These are phyloP conservation scores for Tuber umbilicatum DNA, from an alignment of 495 filamentous ascomycete species.

Conservation along the genomic window DNA sequence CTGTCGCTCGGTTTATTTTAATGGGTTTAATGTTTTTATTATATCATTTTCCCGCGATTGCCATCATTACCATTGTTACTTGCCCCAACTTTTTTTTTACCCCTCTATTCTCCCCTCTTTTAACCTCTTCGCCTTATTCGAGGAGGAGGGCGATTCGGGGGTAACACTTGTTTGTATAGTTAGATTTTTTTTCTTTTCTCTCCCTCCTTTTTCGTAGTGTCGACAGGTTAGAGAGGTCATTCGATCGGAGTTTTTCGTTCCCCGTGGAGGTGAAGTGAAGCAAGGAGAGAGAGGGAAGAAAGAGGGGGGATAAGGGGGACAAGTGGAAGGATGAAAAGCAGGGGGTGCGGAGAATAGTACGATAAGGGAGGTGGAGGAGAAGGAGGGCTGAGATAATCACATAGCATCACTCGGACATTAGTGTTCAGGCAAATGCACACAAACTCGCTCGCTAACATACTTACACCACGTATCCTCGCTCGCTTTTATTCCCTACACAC, in stretches of 20 bases:
- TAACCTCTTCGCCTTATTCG: constrained; percentile 4
- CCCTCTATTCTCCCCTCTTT: neutral
- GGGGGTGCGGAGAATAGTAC: neutral
- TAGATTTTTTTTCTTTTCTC: neutral
- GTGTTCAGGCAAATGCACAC: constrained; percentile 2
- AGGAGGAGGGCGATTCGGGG: neutral
- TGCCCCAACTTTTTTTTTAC: constrained; percentile 6
- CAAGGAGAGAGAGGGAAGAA: neutral
- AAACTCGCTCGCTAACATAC: neutral
- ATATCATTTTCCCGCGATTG: neutral
- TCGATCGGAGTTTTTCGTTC: neutral
- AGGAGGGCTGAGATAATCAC: neutral
- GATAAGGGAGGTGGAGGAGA: neutral
- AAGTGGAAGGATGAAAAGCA: neutral
- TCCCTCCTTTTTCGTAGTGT: neutral
- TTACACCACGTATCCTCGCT: neutral
- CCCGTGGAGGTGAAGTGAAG: neutral
- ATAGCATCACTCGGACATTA: neutral
- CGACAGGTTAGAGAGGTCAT: constrained; percentile 8
- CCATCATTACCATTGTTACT: constrained; percentile 5
- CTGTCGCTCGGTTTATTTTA: neutral
- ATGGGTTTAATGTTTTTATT: neutral
- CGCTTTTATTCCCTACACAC: constrained; percentile 2
- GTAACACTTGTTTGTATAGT: constrained; percentile 6
- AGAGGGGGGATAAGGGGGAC: neutral